Conservation (phyloP, 2,329 filamentous ascomycete species). For the Botrytis sinoallii region DNA sequence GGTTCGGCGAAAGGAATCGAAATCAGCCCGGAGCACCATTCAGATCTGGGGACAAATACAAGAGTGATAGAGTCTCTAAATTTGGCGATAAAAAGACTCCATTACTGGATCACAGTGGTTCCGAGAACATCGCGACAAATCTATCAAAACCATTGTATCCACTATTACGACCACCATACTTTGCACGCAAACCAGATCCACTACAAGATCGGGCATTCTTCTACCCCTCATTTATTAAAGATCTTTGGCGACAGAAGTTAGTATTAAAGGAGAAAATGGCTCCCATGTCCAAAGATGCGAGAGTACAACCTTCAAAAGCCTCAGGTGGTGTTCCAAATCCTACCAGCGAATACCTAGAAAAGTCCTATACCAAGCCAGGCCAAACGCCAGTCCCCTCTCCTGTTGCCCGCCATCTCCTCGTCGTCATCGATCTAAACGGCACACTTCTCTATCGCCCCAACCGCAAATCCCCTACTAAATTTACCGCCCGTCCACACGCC, state of each 20-base stretch:
- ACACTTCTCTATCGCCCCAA: constrained; percentile 74
- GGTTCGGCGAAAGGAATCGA: not conserved
- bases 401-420: constrained; percentile 62
- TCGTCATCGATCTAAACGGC: constrained; percentile 91
- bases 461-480: constrained; percentile 47
- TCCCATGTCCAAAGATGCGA: constrained; percentile 21
- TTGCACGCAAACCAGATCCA: not conserved
- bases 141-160: not conserved
- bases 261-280: not conserved
- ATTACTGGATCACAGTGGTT: not conserved
- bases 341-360: constrained; percentile 56
- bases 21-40: not conserved
- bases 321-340: constrained; percentile 54
- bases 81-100: not conserved
- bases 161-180: not conserved
- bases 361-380: constrained; percentile 47
- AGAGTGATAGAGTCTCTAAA: not conserved
- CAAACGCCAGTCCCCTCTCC: constrained; percentile 43
- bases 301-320: constrained; percentile 26
- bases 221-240: not conserved
- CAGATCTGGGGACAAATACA: not conserved
- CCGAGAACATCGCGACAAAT: not conserved
- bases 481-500: constrained; percentile 67
- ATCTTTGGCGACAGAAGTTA: not conserved
- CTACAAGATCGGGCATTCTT: not conserved